Conservation (phyloP, 768 basidiomycete genomes). For the Agaricus bisporus region DNA sequence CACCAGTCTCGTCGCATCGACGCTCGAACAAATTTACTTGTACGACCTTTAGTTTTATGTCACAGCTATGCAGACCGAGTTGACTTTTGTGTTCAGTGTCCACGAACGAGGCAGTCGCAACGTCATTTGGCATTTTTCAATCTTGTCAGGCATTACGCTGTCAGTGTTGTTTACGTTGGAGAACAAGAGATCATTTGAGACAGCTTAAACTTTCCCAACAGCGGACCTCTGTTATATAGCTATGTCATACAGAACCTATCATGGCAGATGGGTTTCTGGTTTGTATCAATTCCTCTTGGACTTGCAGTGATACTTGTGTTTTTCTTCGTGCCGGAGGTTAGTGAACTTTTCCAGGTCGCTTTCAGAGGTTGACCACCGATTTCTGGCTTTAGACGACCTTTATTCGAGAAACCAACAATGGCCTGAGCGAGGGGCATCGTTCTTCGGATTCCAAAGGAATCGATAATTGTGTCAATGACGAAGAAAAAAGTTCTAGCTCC, state of each 20-base stretch:
- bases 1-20: slow-evolving; percentile 34
- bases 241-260: slow-evolving; percentile 38
- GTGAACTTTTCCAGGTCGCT: neutral
- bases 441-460: neutral
- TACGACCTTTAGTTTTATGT: slow-evolving; percentile 11
- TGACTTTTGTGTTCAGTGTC: slow-evolving; percentile 19
- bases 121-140: slow-evolving; percentile 39
- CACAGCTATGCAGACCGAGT: neutral
- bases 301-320: slow-evolving; percentile 30
- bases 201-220: slow-evolving; percentile 8
- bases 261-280: slow-evolving; percentile 43
- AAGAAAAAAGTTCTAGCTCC: slow-evolving; percentile 7
- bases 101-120: slow-evolving; percentile 37
- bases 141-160: slow-evolving; percentile 37
- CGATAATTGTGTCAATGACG: slow-evolving; percentile 16
- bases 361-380: neutral
- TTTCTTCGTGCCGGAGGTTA: slow-evolving; percentile 38
- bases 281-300: slow-evolving; percentile 37
- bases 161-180: slow-evolving; percentile 14
- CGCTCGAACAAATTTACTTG: slow-evolving; percentile 38
- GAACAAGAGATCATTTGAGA: neutral
- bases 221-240: slow-evolving; percentile 38
- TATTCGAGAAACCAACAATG: slow-evolving; percentile 12
- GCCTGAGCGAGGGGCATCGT: neutral
- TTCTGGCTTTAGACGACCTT: slow-evolving; percentile 26